These are phyloP conservation scores for Leptomonas pyrrhocoris DNA, from an alignment of 208 protist species.

Conservation along the genomic window DNA sequence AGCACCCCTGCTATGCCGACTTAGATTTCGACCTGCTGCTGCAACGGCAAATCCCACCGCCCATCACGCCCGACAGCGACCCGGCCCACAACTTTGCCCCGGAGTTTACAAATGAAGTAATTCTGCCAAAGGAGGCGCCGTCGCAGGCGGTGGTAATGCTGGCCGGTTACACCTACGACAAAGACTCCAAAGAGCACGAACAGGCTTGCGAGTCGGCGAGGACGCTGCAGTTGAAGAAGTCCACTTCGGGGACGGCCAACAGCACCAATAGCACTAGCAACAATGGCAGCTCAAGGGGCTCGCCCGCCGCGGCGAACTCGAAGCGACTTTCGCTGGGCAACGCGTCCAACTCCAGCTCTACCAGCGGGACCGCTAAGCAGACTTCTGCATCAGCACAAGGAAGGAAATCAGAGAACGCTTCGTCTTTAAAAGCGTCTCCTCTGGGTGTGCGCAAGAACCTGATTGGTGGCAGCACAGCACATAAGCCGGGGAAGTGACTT, in stretches of 20 bases:
- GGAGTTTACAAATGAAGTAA: constrained; percentile 68
- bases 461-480: neutral
- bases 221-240: neutral
- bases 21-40: constrained; percentile 77
- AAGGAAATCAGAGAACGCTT: neutral
- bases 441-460: constrained; percentile 23
- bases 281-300: neutral
- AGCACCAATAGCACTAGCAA: neutral
- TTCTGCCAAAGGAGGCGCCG: constrained; percentile 35
- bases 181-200: constrained; percentile 10
- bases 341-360: constrained; percentile 14
- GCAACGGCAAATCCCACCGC: constrained; percentile 64
- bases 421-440: constrained; percentile 1
- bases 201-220: neutral
- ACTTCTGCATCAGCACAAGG: neutral
- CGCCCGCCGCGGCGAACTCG: neutral
- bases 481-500: constrained; percentile 11
- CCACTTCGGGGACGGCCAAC: neutral
- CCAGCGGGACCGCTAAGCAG: constrained; percentile 12
- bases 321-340: constrained; percentile 17
- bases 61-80: constrained; percentile 73
- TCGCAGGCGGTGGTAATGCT: constrained; percentile 39
- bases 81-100: constrained; percentile 80
- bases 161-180: constrained; percentile 79
- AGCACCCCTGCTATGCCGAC: constrained; percentile 84